These are phyloP conservation scores for Rubroboletus satanas DNA, from an alignment of 768 basidiomycete species.

Conservation along the genomic window DNA sequence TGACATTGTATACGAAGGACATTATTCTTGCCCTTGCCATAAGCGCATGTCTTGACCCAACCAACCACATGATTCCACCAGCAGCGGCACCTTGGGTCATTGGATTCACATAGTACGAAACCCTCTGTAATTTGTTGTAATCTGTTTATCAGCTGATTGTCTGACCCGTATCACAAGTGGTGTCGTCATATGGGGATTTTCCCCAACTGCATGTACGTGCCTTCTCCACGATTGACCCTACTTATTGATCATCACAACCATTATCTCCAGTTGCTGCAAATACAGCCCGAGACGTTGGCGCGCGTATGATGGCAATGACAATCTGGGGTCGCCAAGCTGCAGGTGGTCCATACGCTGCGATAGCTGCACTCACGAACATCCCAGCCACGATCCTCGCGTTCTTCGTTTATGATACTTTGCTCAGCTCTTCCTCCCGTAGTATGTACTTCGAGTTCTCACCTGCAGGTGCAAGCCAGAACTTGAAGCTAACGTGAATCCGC, in stretches of 20 bases:
- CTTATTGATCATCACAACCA: background rate
- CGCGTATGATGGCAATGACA: conserved; percentile 53
- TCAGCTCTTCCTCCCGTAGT: conserved; percentile 60
- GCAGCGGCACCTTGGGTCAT: conserved; percentile 49
- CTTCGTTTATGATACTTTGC: conserved; percentile 52
- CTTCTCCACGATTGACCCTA: background rate
- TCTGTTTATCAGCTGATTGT: background rate
- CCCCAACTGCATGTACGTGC: conserved; percentile 42
- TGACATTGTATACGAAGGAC: conserved; percentile 8
- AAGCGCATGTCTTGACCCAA: conserved; percentile 39
- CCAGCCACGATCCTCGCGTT: conserved; percentile 56
- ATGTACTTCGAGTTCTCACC: conserved; percentile 17
- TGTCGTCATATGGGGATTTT: conserved; percentile 58
- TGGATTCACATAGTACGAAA: conserved; percentile 56
- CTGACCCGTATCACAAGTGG: conserved; percentile 35
- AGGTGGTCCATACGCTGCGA: conserved; percentile 56
- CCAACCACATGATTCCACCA: conserved; percentile 56
- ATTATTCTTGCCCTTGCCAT: conserved; percentile 20
- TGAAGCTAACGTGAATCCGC: conserved; percentile 5
- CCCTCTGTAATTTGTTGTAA: background rate
- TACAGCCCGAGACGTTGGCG: conserved; percentile 65
- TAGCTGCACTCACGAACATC: conserved; percentile 62
- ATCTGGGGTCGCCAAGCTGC: conserved; percentile 54
- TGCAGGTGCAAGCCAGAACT: background rate
- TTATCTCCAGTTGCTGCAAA: conserved; percentile 51